Base-by-base conservation (phyloP, 306 rosid species). In the Oxytropis ochrocephala region DNA sequence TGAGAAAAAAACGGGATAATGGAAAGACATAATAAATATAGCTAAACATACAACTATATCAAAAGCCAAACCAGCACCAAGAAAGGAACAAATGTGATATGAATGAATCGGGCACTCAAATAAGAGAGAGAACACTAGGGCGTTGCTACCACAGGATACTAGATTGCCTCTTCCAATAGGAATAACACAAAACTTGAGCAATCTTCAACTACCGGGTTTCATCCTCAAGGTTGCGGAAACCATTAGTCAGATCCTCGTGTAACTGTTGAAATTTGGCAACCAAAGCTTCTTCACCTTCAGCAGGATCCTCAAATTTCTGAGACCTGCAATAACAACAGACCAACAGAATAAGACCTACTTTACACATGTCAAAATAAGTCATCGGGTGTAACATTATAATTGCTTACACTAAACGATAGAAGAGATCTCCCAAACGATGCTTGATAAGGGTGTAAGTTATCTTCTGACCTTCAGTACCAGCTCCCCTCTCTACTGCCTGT, bases 191-290 rank as follows among this genome's bases (percentile, higher is more conserved):
- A 38, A 55, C 41, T 65, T 43, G 18, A 61, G 16, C 70, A 49
- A 52, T 53, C 66, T 80, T 56, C 75, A 67, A 73, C 86, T 88
- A 95, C 18, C 99, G 96, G 76, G 89, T 75, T 84, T 95, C 99
- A 14, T 95, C 99, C 86, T 95, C 99, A 1, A 95, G 97, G 38
- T 95, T 89, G 75, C 97, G 96, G 97, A 95, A 95, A 75, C 99
- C 97, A 51, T 27, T 87, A 17, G 95, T 87, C 73, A 95, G 74
- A 70, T 95, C 99, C 60, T 95, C 97, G 1, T 91, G 79, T 35
- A 95, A 76, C 91, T 95, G 86, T 62, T 79, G 82, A 67, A 95
- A 95, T 72, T 95, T 95, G 2, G 73, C 91, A 17, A 87, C 82
- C 59, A 95, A 87, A n/a, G 82, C 86, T 3, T 80, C 73, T 86